Evolutionary conservation across 257 asterid species (phyloP), one percentile per base, ranked within the genome.

Genomic region (Buddleja alternifolia): DNA sequence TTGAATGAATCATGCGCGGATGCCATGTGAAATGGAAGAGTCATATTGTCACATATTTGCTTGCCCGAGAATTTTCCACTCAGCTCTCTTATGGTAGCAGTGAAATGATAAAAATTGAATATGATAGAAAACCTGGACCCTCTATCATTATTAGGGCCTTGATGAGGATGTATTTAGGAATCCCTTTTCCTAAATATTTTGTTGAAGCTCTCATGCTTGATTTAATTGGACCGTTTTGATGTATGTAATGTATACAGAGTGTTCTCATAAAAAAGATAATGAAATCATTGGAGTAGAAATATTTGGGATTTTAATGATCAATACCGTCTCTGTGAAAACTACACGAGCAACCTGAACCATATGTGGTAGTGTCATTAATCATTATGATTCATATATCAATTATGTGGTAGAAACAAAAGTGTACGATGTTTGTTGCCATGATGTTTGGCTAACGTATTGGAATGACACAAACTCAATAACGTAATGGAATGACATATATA

Each of bases 371-470:
- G 14, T 37, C 53, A 19, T 39, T 19, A 19, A 8, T 37, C 53
- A 19, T 39, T 19, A 19, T 14, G 44, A 37, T 39, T 50, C 1
- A 57, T 37, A 40, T 57, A 39, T 66, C 32, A 39, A 39, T 47
- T 15, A 42, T 20, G 34, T 45, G 71, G 55, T 63, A 46, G 63
- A 54, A 20, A 37, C 57, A 29, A 46, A 17, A 68, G 39, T 51
- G 46, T 41, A 39, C 50, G 51, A 32, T 62, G 41, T 69, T 25
- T 63, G 15, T 42, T 37, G 14, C 16, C 12, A 34, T 66, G 65
- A 42, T 0, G 34, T 58, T 16, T 42, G 69, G 59, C 71, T 66
- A 7, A 63, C 24, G 20, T 17, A 47, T 20, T 48, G 19, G 9
- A 42, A 29, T 52, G 48, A 34, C 23, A 41, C 19, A 34, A 9